Evolutionary conservation across 352 stramenopile species (phyloP).

Genomic region (Phytophthora fragariaefolia): DNA sequence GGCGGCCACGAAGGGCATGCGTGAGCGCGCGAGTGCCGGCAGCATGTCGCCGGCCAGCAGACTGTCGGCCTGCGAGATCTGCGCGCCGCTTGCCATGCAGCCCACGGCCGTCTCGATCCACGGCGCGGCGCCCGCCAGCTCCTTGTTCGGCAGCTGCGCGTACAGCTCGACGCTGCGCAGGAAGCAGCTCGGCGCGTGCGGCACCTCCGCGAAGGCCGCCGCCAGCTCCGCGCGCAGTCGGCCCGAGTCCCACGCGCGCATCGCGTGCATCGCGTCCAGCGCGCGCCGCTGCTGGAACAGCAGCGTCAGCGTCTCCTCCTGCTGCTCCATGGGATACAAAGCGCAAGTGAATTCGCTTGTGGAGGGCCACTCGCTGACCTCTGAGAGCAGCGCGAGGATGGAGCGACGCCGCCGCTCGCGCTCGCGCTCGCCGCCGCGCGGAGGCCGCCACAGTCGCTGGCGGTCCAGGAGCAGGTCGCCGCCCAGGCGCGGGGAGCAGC

Average conservation of each 20-base stretch:
- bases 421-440: slow-evolving; percentile 32
- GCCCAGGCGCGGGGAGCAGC: neutral
- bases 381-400: slow-evolving; percentile 18
- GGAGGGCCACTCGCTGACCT: slow-evolving; percentile 10
- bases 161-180: slow-evolving; percentile 48
- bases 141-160: slow-evolving; percentile 29
- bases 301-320: slow-evolving; percentile 35
- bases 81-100: slow-evolving; percentile 17
- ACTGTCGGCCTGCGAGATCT: slow-evolving; percentile 41
- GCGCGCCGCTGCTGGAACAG: slow-evolving; percentile 42
- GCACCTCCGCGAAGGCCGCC: slow-evolving; percentile 40
- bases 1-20: slow-evolving; percentile 43
- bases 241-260: slow-evolving; percentile 45
- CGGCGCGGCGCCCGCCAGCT: slow-evolving; percentile 20
- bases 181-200: slow-evolving; percentile 43
- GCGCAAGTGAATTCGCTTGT: slow-evolving; percentile 26
- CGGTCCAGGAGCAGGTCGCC: slow-evolving; percentile 28
- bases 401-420: slow-evolving; percentile 24
- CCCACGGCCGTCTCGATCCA: slow-evolving; percentile 36
- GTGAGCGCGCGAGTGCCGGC: slow-evolving; percentile 39
- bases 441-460: slow-evolving; percentile 25
- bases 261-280: slow-evolving; percentile 35
- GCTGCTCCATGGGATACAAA: slow-evolving; percentile 16
- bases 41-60: slow-evolving; percentile 55
- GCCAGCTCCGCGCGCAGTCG: slow-evolving; percentile 41